Evolutionary conservation across 169 alveolate genomes (phyloP), one percentile per base, ranked within the genome.

Genomic region (Amoebophrya sp.): DNA sequence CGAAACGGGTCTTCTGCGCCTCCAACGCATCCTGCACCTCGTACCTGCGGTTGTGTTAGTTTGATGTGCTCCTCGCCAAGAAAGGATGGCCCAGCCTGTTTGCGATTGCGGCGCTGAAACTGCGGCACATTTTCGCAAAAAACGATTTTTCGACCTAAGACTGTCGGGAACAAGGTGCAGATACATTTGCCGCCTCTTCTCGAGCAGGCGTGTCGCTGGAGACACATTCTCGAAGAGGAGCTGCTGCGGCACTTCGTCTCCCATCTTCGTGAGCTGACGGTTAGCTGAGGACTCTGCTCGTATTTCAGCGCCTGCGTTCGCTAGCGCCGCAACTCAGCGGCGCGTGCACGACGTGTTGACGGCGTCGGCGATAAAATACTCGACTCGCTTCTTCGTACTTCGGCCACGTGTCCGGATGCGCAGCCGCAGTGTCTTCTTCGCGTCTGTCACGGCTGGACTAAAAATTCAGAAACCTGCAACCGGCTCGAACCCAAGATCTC

Each of bases 121-220:
- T 45, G n/a, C n/a, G 10, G 10, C 67, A 45, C 18, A 10, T 45
- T 10, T 10, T 45, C 10, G 10, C 67, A 15, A 45, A 45, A 45
- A 10, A 15, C 67, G 10, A 45, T 45, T 10, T 45, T 15, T 45
- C 10, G n/a, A 45, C 10, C 67, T 45, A 18, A 45, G 67, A 45
- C 67, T 45, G 18, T 45, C n/a, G 18, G 10, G 67, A 15, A 45
- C 18, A 45, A 45, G 67, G 67, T 18, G 67, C 34, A 13, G 23
- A 29, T 88, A 88, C 89, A 88, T 88, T 34, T 88, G 67, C 89
- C 89, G 48, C 45, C 89, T 20, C 89, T 88, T 88, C 40, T 88
- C 89, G 42, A 88, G 48, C 39, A 88, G 50, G 2, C 45, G 45
- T 23, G 89, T 88, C 38, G 45, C 50, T 4, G 89, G 89, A 1